Evolutionary conservation across 2,329 filamentous ascomycete genomes (phyloP).

Genomic region (Penicillium janthinellum): DNA sequence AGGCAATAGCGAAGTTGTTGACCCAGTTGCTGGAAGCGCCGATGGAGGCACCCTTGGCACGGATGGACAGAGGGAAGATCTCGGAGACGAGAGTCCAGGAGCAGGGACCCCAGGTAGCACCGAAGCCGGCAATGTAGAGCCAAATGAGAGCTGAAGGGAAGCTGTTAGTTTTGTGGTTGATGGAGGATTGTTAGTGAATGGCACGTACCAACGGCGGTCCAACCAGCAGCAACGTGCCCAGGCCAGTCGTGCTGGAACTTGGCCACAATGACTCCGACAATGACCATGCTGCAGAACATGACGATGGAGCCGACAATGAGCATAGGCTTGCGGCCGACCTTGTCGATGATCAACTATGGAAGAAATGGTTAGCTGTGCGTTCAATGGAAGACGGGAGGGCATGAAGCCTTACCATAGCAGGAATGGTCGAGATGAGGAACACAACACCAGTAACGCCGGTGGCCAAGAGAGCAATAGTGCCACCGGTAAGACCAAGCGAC

Average conservation of each 20-base stretch:
- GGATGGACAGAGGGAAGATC: slow-evolving; percentile 33
- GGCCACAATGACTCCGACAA: slow-evolving; percentile 31
- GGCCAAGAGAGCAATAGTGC: slow-evolving; percentile 36
- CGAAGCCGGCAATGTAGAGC: slow-evolving; percentile 31
- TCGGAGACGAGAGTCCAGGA: slow-evolving; percentile 33
- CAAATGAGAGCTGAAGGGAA: slow-evolving; percentile 27
- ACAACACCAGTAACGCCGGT: slow-evolving; percentile 40
- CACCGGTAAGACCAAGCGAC: slow-evolving; percentile 37
- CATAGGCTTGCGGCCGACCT: slow-evolving; percentile 34
- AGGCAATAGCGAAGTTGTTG: slow-evolving; percentile 35
- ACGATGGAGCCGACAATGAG: slow-evolving; percentile 27
- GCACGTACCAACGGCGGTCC: slow-evolving; percentile 30
- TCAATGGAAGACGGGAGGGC: neutral
- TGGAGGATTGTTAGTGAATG: neutral
- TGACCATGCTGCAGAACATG: slow-evolving; percentile 31
- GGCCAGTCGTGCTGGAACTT: slow-evolving; percentile 34
- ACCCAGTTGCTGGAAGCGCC: slow-evolving; percentile 36
- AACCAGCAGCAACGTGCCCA: slow-evolving; percentile 29
- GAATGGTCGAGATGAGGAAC: slow-evolving; percentile 35
- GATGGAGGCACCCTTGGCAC: slow-evolving; percentile 33
- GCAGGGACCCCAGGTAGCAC: slow-evolving; percentile 32
- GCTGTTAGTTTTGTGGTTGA: neutral
- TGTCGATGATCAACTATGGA: slow-evolving; percentile 30
- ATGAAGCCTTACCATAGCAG: slow-evolving; percentile 29
- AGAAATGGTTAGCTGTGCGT: neutral